A percentile compares a stretch with the other conserved stretches of the same genome.
phyloP scores from a whole-genome alignment of 495 filamentous ascomycete genomes.

The Aspergillus ellipticus region DNA sequence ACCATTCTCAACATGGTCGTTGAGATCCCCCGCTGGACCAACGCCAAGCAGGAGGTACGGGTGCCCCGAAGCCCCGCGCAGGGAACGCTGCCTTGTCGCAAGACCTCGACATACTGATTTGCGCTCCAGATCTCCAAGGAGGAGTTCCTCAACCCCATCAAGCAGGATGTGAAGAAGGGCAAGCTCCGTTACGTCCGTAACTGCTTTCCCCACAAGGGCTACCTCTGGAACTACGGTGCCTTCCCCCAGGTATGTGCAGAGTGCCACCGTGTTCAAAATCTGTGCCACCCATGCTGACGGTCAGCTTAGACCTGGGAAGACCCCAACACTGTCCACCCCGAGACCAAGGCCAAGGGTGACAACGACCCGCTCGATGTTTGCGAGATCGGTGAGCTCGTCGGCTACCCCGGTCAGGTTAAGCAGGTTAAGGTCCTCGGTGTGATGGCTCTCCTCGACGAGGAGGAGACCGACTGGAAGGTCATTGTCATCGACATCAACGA shows the following conservation, averaged over 20 bases:
- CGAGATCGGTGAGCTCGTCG: slow-evolving; percentile 98
- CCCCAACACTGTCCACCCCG: slow-evolving; percentile 88
- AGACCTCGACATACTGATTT: slow-evolving; percentile 10
- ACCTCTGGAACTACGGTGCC: slow-evolving; percentile 99
- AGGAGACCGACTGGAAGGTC: slow-evolving; percentile 99
- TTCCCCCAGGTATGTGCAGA: slow-evolving; percentile 79
- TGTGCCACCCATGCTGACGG: slow-evolving; percentile 4
- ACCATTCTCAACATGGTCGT: slow-evolving; percentile 98
- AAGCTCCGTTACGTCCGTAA: slow-evolving; percentile 92
- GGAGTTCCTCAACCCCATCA: slow-evolving; percentile 94
- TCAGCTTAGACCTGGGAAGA: slow-evolving; percentile 90
- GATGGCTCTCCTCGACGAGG: slow-evolving; percentile 98
- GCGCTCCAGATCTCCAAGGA: slow-evolving; percentile 79
- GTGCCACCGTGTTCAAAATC: not conserved
- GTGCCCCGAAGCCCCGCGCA: slow-evolving; percentile 4
- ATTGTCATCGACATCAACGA: slow-evolving; percentile 99
- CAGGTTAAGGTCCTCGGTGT: slow-evolving; percentile 99
- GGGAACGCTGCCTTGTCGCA: slow-evolving; percentile 1
- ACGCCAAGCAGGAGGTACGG: slow-evolving; percentile 94
- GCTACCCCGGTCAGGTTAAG: slow-evolving; percentile 93
- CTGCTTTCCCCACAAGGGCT: slow-evolving; percentile 99
- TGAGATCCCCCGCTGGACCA: slow-evolving; percentile 99
- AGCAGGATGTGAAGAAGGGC: slow-evolving; percentile 61
- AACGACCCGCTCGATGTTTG: slow-evolving; percentile 99
- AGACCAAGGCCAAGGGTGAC: slow-evolving; percentile 99